Base-by-base conservation (phyloP, 805 yeast genomes). In the Saccharomycopsis guyanensis region DNA sequence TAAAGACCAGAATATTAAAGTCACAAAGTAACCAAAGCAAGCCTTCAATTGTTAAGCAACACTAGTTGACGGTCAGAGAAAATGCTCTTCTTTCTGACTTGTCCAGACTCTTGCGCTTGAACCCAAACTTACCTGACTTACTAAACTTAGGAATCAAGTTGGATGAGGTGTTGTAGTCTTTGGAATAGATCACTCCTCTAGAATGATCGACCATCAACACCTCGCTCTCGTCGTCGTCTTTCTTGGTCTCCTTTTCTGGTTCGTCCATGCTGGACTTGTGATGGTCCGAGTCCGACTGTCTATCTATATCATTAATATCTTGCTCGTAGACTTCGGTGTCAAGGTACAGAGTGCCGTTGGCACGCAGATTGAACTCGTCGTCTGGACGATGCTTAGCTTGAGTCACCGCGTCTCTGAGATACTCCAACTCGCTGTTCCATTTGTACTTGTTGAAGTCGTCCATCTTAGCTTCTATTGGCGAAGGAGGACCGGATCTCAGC, bases 131-230 rank as follows among this genome's bases (percentile, higher is more conserved):
- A 4, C 24, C 33, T 16, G 35, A 7, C 33, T 43, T 43, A 13
- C 39, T 23, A 15, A 46, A 31, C 23, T 43, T 43, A 6, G 52
- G 52, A 24, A 40, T 45, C 18, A 49, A 38, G 27, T 48, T 48
- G 3, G 22, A 16, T 8, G 42, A 36, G 34, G 41, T 27, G 35
- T 46, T 45, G 33, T 49, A 49, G n/a, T 49, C 52, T 34, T 42
- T 49, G 5, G 39, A 32, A 23, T 49, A 49, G 20, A 49, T 49
- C 36, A 49, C 52, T 5, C 52, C 52, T 10, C 19, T 20, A 13
- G 31, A 40, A 35, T 49, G 44, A 31, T 49, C 52, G 8, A 49
- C 52, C 52, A 49, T 49, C n/a, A 49, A 40, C 10, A 49, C 52
- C 22, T 49, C 52, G 23, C 40, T 34, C 7, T 35, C 48, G 27